Evolutionary conservation across 78 protist species (phyloP), one percentile per base, ranked within the genome.

Genomic region (Dictyostelium firmibasis): DNA sequence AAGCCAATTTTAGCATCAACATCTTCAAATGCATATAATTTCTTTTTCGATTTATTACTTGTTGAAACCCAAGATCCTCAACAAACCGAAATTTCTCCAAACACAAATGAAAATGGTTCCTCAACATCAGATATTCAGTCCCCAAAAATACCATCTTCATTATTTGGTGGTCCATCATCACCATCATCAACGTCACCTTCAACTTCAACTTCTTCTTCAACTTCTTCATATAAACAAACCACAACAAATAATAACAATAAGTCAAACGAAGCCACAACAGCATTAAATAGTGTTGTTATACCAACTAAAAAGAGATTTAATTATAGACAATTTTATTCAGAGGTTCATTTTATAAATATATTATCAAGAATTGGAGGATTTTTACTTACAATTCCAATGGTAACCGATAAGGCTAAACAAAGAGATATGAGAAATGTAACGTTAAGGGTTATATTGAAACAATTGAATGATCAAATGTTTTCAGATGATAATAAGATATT

Each of bases 401-500:
- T 77, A 27, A 77, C 82, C 0, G 93, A 81, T 53, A 33, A 31
- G 41, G 10, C 35, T 1, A 77, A 77, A 41, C 85, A 60, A 77
- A 76, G 69, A 13, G 85, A 86, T 13, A 47, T 77, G 50, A 47
- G 93, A 53, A 86, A 86, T 86, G 93, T 74, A 33, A 77, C 93
- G 3, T 38, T 86, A 33, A 35, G 93, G 3, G 41, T 75, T n/a
- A 77, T 86, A 5, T 81, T 86, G 72, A 86, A 86, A 75, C 93
- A 86, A 27, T 62, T 86, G 62, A 86, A 86, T 41, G 85, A 86
- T 27, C 93, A 86, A 38, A 20, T 86, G n/a, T 86, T 86, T 77
- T 20, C 50, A 3, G n/a, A 38, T 18, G 41, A 41, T 2, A 86
- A 44, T 18, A 36, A 18, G 2, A 86, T 86, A 13, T 50, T 81